Percentiles rank a stretch among this genome's conserved stretches.
These are phyloP conservation scores for Melaleuca quinquenervia DNA, from an alignment of 345 rosid genomes.

Conservation along the genomic window DNA sequence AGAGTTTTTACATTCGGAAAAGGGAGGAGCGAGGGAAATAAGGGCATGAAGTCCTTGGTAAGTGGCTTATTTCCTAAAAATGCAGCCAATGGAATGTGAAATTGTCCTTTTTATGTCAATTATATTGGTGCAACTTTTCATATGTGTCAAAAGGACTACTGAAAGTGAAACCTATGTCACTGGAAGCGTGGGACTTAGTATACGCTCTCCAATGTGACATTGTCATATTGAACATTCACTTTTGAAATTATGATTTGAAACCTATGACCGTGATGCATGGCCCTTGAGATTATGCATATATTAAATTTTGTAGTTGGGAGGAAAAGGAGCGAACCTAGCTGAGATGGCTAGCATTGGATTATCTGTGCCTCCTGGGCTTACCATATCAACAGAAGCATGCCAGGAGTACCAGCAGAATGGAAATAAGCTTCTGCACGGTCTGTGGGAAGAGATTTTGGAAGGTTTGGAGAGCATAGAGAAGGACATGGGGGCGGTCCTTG, in stretches of 20 bases:
- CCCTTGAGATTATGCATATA: not conserved
- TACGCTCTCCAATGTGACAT: not conserved
- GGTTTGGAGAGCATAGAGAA: constrained; percentile 49
- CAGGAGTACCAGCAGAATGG: constrained; percentile 63
- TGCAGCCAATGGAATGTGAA: not conserved
- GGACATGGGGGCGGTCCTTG: constrained; percentile 78
- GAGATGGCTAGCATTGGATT: constrained; percentile 97
- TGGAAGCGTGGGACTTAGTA: not conserved
- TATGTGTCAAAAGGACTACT: not conserved
- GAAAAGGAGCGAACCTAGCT: constrained; percentile 94
- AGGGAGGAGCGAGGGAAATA: constrained; percentile 95
- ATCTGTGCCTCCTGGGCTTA: constrained; percentile 92
- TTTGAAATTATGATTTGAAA: not conserved
- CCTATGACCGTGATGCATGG: not conserved
- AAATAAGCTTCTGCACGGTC: constrained; percentile 46
- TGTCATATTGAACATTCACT: not conserved
- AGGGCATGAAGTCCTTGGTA: constrained; percentile 95
- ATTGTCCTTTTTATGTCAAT: not conserved
- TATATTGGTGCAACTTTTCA: not conserved
- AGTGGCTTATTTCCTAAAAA: not conserved
- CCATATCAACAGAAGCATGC: constrained; percentile 96
- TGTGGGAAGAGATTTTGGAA: constrained; percentile 78
- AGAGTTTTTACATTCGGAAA: constrained; percentile 85
- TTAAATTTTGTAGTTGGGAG: constrained; percentile 56
- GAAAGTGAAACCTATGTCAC: not conserved